These are phyloP conservation scores for Ascochyta clinopodiicola DNA, from an alignment of 2,329 filamentous ascomycete genomes.

Conservation along the genomic window DNA sequence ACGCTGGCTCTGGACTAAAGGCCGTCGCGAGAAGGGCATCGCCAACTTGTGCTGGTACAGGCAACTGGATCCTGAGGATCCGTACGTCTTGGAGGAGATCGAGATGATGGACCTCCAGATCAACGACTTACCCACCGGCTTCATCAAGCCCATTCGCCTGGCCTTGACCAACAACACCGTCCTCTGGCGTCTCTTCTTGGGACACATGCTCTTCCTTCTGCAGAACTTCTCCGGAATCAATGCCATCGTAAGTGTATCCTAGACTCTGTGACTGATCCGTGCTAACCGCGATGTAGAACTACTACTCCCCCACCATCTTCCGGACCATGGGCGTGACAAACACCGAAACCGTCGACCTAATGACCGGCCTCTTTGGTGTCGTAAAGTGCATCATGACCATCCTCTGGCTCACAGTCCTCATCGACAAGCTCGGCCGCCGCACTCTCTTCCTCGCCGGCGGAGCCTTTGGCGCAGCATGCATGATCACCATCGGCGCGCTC, in stretches of 20 bases:
- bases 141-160: constrained; percentile 65
- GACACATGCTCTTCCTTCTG: constrained; percentile 78
- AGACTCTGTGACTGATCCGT: neutral
- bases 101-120: constrained; percentile 72
- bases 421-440: constrained; percentile 69
- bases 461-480: constrained; percentile 64
- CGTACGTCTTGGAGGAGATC: constrained; percentile 78
- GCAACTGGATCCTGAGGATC: constrained; percentile 61
- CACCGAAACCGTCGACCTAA: constrained; percentile 67
- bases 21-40: constrained; percentile 50
- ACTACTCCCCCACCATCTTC: constrained; percentile 77
- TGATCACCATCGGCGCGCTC: constrained; percentile 69
- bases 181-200: constrained; percentile 75
- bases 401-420: constrained; percentile 72
- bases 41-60: constrained; percentile 68
- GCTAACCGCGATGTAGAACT: constrained; percentile 55
- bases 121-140: constrained; percentile 73
- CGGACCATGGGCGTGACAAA: constrained; percentile 67
- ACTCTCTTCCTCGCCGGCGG: constrained; percentile 71
- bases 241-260: constrained; percentile 52
- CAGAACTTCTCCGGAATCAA: constrained; percentile 82
- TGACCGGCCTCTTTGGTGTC: constrained; percentile 77
- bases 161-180: constrained; percentile 53
- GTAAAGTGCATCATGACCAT: constrained; percentile 72
- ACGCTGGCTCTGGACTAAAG: constrained; percentile 53